Base-by-base conservation (phyloP, 2,329 filamentous ascomycete genomes). In the Ophiocordyceps camponoti-saundersi region DNA sequence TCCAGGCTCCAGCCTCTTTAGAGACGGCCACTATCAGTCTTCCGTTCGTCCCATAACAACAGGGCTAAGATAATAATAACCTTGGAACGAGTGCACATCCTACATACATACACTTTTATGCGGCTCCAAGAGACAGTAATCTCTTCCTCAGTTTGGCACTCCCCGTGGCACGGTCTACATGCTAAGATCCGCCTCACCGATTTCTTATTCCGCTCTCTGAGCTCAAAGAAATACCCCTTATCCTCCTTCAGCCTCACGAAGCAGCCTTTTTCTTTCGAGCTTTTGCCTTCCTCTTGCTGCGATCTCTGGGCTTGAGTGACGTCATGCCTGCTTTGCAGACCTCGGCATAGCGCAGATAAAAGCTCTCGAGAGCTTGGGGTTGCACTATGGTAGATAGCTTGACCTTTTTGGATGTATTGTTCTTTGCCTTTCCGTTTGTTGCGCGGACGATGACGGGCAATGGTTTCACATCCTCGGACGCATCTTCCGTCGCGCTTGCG, bases 311-410 rank as follows among this genome's bases (percentile, higher is more conserved):
- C 77, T 95, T 96, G 65, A 98, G 61, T 8, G 82, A 80, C 44
- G 76, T 73, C 88, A 96, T 95, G 6, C 88, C 87, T 0, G 73
- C 69, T 69, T 94, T 95, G 66, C 89, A 95, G 3, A 88, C 73
- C 54, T 96, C 92, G 21, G 88, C 89, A 67, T 96, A 98, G 46
- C 77, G 73, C 29, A 70, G 67, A 62, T 88, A 98, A 59, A 98
- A 98, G 0, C 63, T 68, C 47, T 93, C 88, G 12, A 96, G 62
- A 6, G 82, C 77, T 48, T 81, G 77, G 1, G 83, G 77, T 47
- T 82, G 73, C 1, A 96, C 88, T 0, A 95, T 64, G 0, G 92
- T 96, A 2, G 85, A 86, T 23, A 95, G 60, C 63, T 89, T 94
- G 53, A 85, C 65, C 53, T 82, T 80, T 48, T 71, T 62, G 40